A percentile compares a stretch with the other conserved stretches of the same genome.
These are phyloP conservation scores for Paraurostyla sp. DNA, from an alignment of 73 alveolate species.

Conservation along the genomic window DNA sequence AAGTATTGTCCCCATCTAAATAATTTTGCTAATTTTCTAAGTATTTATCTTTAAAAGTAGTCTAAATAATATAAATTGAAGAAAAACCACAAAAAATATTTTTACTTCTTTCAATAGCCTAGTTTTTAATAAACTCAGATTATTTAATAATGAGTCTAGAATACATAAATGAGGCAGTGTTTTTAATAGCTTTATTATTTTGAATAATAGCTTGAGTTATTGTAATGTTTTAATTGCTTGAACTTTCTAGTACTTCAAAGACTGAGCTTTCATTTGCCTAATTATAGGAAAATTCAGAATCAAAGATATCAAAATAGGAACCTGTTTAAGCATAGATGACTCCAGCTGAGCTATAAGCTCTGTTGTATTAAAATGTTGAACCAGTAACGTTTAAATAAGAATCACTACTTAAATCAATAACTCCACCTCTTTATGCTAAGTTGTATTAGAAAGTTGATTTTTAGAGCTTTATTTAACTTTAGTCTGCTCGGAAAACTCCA, in stretches of 20 bases:
- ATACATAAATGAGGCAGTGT: not conserved
- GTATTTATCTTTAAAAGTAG: not conserved
- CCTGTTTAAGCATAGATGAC: conserved; percentile 16
- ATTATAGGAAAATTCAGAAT: not conserved
- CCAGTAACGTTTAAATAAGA: not conserved
- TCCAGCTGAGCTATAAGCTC: not conserved
- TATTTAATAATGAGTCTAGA: not conserved
- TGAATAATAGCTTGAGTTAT: not conserved
- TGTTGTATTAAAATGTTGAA: not conserved
- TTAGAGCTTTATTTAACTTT: not conserved
- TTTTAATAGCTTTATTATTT: not conserved
- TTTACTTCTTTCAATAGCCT: not conserved
- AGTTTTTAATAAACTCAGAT: not conserved
- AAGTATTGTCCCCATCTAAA: not conserved
- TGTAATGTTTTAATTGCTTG: not conserved
- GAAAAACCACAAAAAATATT: not conserved
- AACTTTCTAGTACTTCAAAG: not conserved
- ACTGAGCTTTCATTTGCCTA: not conserved
- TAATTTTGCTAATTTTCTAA: not conserved
- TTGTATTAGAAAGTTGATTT: not conserved
- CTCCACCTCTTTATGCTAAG: not conserved
- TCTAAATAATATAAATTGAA: not conserved
- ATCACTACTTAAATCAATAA: not conserved
- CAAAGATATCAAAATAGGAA: not conserved
- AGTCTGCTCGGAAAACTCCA: not conserved